These are phyloP conservation scores for Coemansia sp. DNA, from an alignment of 192 early-diverging fungal species.

Conservation along the genomic window DNA sequence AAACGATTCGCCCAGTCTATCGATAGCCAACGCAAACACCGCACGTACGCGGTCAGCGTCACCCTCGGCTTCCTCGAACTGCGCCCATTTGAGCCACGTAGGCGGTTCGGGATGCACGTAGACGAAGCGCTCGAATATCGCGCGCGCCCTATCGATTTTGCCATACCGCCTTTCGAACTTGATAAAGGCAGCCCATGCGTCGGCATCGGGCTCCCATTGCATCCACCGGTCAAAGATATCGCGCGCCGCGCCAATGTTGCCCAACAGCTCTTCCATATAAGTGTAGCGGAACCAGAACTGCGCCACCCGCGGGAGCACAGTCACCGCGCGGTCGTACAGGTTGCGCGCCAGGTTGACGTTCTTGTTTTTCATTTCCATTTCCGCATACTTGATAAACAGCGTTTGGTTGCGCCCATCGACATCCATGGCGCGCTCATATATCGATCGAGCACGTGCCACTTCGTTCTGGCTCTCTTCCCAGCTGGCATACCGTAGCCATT, in stretches of 20 bases:
- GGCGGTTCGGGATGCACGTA: slow-evolving; percentile 87
- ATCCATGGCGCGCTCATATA: slow-evolving; percentile 94
- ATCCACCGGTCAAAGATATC: slow-evolving; percentile 99
- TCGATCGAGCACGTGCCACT: slow-evolving; percentile 78
- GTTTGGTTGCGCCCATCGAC: slow-evolving; percentile 85
- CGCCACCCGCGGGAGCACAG: slow-evolving; percentile 80
- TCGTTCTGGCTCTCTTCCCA: slow-evolving; percentile 96
- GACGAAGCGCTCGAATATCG: slow-evolving; percentile 85
- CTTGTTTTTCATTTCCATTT: slow-evolving; percentile 98
- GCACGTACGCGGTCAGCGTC: slow-evolving; percentile 71
- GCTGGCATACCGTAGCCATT: slow-evolving; percentile 93
- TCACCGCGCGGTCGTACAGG: slow-evolving; percentile 89
- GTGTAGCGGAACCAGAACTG: slow-evolving; percentile 96
- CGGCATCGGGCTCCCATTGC: slow-evolving; percentile 94
- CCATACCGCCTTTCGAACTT: slow-evolving; percentile 91
- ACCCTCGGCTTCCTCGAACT: slow-evolving; percentile 89
- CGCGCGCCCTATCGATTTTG: slow-evolving; percentile 80
- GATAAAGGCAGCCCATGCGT: slow-evolving; percentile 93
- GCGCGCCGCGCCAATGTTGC: slow-evolving; percentile 83
- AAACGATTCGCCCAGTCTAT: slow-evolving; percentile 83
- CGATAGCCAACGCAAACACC: slow-evolving; percentile 87
- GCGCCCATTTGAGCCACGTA: slow-evolving; percentile 96
- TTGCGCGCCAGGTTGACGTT: slow-evolving; percentile 94
- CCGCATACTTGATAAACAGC: slow-evolving; percentile 90
- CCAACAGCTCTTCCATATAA: slow-evolving; percentile 97